These are phyloP conservation scores for Blumeria hordei DNA, from an alignment of 2,329 filamentous ascomycete genomes.

Conservation along the genomic window DNA sequence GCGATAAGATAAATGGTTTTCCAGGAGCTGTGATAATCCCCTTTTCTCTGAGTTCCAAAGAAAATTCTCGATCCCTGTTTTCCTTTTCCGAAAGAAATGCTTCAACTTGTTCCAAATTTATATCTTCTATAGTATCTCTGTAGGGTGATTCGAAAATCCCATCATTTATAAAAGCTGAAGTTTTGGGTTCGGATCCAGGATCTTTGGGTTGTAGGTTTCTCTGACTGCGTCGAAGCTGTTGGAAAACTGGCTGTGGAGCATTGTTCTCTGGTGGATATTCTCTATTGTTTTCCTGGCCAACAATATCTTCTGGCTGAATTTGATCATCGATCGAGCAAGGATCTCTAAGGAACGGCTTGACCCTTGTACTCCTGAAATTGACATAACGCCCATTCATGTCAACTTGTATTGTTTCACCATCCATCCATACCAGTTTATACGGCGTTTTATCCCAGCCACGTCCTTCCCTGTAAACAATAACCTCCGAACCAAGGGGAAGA, in stretches of 20 bases:
- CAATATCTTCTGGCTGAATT: background rate
- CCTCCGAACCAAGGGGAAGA: background rate
- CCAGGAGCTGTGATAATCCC: background rate
- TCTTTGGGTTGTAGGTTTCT: background rate
- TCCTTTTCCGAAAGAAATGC: background rate
- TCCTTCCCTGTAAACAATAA: conserved; percentile 1
- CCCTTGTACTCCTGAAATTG: background rate
- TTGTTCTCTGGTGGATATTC: background rate
- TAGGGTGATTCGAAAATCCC: too few relatives aligned
- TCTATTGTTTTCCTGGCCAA: background rate
- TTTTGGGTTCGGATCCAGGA: background rate
- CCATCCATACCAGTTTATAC: background rate
- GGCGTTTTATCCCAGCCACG: background rate
- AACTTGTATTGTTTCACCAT: background rate
- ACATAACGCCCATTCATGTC: background rate
- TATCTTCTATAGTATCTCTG: too few relatives aligned
- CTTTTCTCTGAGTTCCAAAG: background rate
- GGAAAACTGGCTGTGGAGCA: background rate
- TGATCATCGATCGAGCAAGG: background rate
- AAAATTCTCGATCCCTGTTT: background rate
- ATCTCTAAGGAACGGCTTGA: background rate
- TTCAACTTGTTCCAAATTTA: background rate
- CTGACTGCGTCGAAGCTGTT: background rate
- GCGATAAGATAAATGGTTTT: background rate
- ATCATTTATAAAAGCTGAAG: background rate